Evolutionary conservation across 2,329 filamentous ascomycete species (phyloP).

Genomic region (Ophiosphaerella korrae): DNA sequence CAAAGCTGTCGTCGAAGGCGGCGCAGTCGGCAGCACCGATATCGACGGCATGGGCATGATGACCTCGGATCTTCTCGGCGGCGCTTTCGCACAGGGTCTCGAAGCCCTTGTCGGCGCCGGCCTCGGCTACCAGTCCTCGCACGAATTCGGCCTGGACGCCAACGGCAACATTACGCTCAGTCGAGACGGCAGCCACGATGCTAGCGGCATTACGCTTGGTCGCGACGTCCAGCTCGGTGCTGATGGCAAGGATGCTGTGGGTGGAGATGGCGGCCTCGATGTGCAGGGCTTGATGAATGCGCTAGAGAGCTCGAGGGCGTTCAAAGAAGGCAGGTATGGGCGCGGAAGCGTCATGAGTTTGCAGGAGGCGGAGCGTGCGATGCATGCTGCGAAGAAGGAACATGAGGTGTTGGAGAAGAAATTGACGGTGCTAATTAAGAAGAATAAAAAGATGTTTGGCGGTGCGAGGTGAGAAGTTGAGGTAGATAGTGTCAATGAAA

Average conservation of each 20-base stretch:
- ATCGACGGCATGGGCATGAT: conserved; percentile 44
- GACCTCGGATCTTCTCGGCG: conserved; percentile 38
- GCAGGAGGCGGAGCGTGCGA: conserved; percentile 45
- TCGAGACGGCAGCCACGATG: neutral
- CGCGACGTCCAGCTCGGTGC: too few relatives aligned
- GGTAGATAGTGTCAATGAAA: too few relatives aligned
- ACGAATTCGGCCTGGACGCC: conserved; percentile 29
- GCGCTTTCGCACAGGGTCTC: conserved; percentile 43
- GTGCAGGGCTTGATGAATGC: conserved; percentile 33
- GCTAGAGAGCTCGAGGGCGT: conserved; percentile 23
- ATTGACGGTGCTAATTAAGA: conserved; percentile 41
- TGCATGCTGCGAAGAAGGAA: conserved; percentile 43
- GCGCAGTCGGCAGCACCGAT: conserved; percentile 35
- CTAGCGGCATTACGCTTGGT: too few relatives aligned
- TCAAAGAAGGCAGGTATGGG: conserved; percentile 14
- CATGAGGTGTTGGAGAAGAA: conserved; percentile 46
- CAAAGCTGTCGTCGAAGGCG: conserved; percentile 41
- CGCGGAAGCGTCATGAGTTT: conserved; percentile 37
- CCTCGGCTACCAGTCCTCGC: conserved; percentile 28
- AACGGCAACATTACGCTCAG: conserved; percentile 28
- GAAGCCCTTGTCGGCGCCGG: conserved; percentile 43
- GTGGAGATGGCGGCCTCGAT: conserved; percentile 13
- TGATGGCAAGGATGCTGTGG: too few relatives aligned
- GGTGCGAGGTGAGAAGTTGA: conserved; percentile 1
- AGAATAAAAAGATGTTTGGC: conserved; percentile 39